Conservation (phyloP, 345 rosid genomes). For the Geranium brycei region DNA sequence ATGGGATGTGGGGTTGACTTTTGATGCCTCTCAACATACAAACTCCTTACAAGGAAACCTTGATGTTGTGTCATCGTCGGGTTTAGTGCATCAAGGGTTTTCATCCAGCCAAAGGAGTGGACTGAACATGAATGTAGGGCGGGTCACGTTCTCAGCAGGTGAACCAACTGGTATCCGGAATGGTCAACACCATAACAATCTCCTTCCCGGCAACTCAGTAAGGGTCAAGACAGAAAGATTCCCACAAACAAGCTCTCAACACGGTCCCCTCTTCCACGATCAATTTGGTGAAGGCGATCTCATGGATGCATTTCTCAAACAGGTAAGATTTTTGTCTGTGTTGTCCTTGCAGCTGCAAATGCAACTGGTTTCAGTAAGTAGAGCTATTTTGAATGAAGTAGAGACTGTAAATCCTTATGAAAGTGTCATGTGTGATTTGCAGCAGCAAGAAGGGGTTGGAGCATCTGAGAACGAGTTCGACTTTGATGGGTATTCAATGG, state of each 20-base stretch:
- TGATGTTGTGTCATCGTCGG: constrained; percentile 22
- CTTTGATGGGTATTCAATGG: constrained; percentile 64
- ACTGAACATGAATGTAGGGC: constrained; percentile 24
- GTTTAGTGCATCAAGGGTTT: constrained; percentile 34
- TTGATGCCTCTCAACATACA: constrained; percentile 36
- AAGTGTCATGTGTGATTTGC: constrained; percentile 7
- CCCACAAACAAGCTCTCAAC: constrained; percentile 26
- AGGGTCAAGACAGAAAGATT: constrained; percentile 58
- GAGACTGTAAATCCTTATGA: too few species aligned
- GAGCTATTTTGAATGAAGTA: too few species aligned
- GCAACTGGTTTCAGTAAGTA: too few species aligned
- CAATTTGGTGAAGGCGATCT: constrained; percentile 76
- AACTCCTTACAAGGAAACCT: constrained; percentile 28
- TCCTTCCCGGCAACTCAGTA: constrained; percentile 27
- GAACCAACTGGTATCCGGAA: constrained; percentile 16
- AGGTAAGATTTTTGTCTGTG: constrained; percentile 28
- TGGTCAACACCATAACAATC: constrained; percentile 23
- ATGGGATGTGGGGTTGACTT: constrained; percentile 61
- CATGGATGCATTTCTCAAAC: constrained; percentile 73
- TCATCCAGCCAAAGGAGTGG: constrained; percentile 41
- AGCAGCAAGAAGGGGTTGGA: constrained; percentile 52
- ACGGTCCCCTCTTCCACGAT: constrained; percentile 31
- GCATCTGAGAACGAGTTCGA: constrained; percentile 56
- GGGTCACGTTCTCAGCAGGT: constrained; percentile 25
- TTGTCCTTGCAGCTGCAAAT: not conserved